Conservation (phyloP, 1,284 basidiomycete genomes). For the Tilletia horrida region DNA sequence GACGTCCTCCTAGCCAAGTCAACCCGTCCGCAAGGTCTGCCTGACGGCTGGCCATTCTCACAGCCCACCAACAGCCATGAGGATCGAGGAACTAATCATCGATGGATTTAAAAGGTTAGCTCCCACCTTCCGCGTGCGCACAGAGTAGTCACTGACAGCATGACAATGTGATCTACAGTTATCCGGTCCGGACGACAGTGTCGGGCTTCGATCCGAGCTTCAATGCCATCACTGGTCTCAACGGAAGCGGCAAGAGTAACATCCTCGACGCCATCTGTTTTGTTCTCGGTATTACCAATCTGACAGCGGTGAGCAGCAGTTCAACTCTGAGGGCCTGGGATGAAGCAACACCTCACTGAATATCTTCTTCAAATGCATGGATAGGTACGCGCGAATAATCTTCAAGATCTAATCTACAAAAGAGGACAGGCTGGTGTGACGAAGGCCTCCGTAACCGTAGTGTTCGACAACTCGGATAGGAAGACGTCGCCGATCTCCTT, state of each 20-base stretch:
- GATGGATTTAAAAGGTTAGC: constrained; percentile 58
- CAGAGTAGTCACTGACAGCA: constrained; percentile 1
- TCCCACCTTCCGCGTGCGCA: background rate
- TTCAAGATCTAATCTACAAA: constrained; percentile 96
- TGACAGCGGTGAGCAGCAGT: constrained; percentile 66
- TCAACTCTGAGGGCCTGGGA: constrained; percentile 80
- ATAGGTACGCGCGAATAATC: constrained; percentile 83
- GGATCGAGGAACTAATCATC: constrained; percentile 58
- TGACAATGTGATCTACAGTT: constrained; percentile 52
- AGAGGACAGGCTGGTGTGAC: constrained; percentile 95
- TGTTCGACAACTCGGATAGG: constrained; percentile 96
- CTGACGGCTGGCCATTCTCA: background rate
- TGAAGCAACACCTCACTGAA: constrained; percentile 88
- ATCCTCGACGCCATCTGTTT: constrained; percentile 55
- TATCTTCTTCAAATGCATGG: background rate
- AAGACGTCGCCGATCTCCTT: constrained; percentile 80
- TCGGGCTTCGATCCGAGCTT: constrained; percentile 93
- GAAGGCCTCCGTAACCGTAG: constrained; percentile 96
- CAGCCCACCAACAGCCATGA: constrained; percentile 39
- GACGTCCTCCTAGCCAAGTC: background rate
- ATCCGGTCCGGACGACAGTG: constrained; percentile 89
- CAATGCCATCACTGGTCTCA: constrained; percentile 95
- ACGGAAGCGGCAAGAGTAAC: constrained; percentile 67
- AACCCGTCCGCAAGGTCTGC: no score
- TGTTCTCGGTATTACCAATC: constrained; percentile 53